Percentiles rank a stretch among this genome's conserved stretches.
Evolutionary conservation across 371 early-diverging fungal genomes (phyloP).

Genomic region (Mortierella sp.): DNA sequence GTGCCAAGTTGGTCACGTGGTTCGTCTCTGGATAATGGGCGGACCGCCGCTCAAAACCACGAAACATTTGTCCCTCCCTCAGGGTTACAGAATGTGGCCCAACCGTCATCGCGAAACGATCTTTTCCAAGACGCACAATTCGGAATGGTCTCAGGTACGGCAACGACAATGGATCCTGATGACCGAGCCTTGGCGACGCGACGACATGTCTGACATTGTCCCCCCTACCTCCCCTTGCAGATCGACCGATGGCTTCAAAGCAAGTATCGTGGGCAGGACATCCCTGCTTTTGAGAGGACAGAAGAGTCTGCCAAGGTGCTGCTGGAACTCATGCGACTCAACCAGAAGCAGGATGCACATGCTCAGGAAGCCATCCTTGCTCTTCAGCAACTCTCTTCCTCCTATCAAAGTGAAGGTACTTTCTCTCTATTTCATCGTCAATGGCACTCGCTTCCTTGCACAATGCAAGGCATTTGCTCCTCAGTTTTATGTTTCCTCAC

Average conservation of each 20-base stretch:
- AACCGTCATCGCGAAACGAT: not conserved
- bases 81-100: not conserved
- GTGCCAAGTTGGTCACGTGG: not conserved
- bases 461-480: not conserved
- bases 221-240: not conserved
- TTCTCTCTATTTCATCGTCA: not conserved
- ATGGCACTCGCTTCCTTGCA: too few species aligned
- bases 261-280: conserved; percentile 12
- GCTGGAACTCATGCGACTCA: conserved; percentile 18
- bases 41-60: too few species aligned
- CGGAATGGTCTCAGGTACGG: conserved; percentile 9
- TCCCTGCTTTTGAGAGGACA: conserved; percentile 39
- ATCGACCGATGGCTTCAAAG: conserved; percentile 39
- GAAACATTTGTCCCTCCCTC: too few species aligned
- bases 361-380: conserved; percentile 17
- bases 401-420: conserved; percentile 33
- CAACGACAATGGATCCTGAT: not conserved
- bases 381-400: conserved; percentile 7
- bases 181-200: not conserved
- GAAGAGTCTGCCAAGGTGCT: conserved; percentile 16
- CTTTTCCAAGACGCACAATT: not conserved
- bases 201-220: not conserved
- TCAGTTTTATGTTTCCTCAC: not conserved
- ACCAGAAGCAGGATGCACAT: conserved; percentile 22
- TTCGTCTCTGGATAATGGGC: too few species aligned